Conservation (phyloP, 2,329 filamentous ascomycete species). For the Cladophialophora carrionii region DNA sequence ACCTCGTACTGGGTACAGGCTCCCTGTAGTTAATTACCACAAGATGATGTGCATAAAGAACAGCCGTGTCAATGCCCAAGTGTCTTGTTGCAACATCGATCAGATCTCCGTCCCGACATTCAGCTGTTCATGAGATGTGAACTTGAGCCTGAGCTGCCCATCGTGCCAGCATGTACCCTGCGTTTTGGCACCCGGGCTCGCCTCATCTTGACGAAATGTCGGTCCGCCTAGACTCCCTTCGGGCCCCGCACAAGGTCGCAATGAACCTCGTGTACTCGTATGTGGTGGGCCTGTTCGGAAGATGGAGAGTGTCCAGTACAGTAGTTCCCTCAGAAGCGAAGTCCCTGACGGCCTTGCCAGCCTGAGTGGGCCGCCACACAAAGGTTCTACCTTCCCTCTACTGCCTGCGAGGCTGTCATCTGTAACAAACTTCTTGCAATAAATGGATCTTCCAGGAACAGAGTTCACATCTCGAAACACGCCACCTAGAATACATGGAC, state of each 20-base stretch:
- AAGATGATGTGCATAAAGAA: conserved; percentile 21
- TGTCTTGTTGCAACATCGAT: conserved; percentile 8
- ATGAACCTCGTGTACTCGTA: not conserved
- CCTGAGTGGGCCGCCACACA: conserved; percentile 11
- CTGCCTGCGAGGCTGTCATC: conserved; percentile 26
- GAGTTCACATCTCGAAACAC: conserved; percentile 6
- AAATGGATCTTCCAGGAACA: conserved; percentile 20
- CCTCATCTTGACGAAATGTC: conserved; percentile 28
- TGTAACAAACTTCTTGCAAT: conserved; percentile 3
- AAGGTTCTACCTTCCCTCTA: conserved; percentile 3
- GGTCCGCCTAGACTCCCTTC: conserved; percentile 3
- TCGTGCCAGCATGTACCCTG: not conserved
- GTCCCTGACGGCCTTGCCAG: not conserved
- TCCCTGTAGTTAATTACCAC: not conserved
- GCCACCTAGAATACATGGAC: not conserved
- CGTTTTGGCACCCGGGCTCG: conserved; percentile 10
- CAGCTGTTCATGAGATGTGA: not conserved
- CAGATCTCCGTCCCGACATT: not conserved
- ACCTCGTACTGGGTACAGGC: no score
- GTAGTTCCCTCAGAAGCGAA: conserved; percentile 4
- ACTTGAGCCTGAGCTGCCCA: not conserved
- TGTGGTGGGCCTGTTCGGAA: conserved; percentile 6
- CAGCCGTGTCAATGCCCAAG: not conserved
- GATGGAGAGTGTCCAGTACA: not conserved
- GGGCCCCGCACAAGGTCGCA: conserved; percentile 9